These are phyloP conservation scores for Nothophaeocryptopus gaeumannii DNA, from an alignment of 2,329 filamentous ascomycete species.

Conservation along the genomic window DNA sequence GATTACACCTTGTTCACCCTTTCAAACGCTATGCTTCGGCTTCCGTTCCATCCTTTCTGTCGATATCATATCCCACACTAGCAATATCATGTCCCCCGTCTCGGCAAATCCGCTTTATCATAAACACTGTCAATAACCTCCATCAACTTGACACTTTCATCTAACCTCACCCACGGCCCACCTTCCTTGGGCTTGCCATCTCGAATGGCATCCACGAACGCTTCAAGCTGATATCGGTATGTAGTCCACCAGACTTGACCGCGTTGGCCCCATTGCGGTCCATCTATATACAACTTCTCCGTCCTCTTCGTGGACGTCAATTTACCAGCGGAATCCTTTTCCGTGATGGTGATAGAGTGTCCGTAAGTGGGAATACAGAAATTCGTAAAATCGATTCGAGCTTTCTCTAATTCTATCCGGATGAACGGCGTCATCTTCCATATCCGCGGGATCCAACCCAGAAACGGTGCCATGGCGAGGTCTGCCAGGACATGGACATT, in stretches of 20 bases:
- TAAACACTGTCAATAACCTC: conserved; percentile 37
- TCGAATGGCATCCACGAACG: conserved; percentile 36
- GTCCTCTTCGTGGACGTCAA: conserved; percentile 9
- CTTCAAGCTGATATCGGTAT: conserved; percentile 38
- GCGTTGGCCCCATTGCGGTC: conserved; percentile 14
- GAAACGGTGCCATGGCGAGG: conserved; percentile 4
- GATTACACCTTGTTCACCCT: no score
- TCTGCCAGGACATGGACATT: conserved; percentile 6
- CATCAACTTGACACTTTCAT: conserved; percentile 39
- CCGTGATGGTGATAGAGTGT: conserved; percentile 11
- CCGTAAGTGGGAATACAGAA: conserved; percentile 9
- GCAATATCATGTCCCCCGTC: no score
- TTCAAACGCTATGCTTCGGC: no score
- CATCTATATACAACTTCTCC: conserved; percentile 10
- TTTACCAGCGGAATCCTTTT: conserved; percentile 5
- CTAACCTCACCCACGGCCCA: conserved; percentile 29
- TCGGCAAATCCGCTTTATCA: conserved; percentile 29
- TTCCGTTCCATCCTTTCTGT: no score
- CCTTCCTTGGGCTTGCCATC: conserved; percentile 23
- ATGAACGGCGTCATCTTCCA: background rate
- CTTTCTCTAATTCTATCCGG: conserved; percentile 13
- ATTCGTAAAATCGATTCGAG: conserved; percentile 10
- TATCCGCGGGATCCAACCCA: conserved; percentile 11
- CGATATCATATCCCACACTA: no score
- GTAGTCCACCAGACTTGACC: conserved; percentile 35